phyloP scores from a whole-genome alignment of 2,329 filamentous ascomycete species.

The Exophiala bonariae region DNA sequence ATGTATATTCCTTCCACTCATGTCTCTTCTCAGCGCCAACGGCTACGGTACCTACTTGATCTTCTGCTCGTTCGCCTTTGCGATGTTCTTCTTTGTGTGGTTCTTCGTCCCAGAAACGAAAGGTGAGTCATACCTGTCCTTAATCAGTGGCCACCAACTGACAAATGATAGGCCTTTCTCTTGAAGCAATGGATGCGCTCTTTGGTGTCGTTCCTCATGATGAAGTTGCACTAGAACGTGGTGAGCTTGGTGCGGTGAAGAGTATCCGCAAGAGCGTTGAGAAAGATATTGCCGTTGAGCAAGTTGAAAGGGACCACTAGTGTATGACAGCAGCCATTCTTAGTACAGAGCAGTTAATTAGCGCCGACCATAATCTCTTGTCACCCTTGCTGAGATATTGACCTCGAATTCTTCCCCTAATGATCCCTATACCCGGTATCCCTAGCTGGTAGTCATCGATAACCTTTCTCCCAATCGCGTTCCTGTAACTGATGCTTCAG shows the following conservation, averaged over 20 bases:
- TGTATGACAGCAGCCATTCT: no score
- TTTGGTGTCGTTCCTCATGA: conserved; percentile 16
- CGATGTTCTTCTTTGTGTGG: conserved; percentile 66
- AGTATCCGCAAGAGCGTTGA: conserved; percentile 8
- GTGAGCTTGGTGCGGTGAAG: conserved; percentile 10
- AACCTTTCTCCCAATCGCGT: no score
- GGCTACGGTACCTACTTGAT: conserved; percentile 65
- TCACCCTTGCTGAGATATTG: no score
- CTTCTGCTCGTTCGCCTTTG: conserved; percentile 65
- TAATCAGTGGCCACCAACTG: background rate
- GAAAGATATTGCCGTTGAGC: conserved; percentile 11
- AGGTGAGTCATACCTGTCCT: conserved; percentile 40
- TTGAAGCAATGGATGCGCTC: conserved; percentile 15
- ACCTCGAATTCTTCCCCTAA: no score
- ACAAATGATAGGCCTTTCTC: conserved; percentile 6
- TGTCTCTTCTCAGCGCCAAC: conserved; percentile 28
- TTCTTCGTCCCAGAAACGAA: conserved; percentile 72
- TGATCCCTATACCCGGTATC: no score
- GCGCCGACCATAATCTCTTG: no score
- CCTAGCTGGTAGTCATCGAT: no score
- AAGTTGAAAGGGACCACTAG: conserved; percentile 11
- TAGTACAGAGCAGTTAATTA: no score
- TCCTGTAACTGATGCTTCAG: no score
- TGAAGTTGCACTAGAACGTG: conserved; percentile 6
- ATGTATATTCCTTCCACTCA: background rate